A percentile compares a stretch with the other conserved stretches of the same genome.
phyloP scores from a whole-genome alignment of 2,329 filamentous ascomycete species.

The Fusarium robinianum region DNA sequence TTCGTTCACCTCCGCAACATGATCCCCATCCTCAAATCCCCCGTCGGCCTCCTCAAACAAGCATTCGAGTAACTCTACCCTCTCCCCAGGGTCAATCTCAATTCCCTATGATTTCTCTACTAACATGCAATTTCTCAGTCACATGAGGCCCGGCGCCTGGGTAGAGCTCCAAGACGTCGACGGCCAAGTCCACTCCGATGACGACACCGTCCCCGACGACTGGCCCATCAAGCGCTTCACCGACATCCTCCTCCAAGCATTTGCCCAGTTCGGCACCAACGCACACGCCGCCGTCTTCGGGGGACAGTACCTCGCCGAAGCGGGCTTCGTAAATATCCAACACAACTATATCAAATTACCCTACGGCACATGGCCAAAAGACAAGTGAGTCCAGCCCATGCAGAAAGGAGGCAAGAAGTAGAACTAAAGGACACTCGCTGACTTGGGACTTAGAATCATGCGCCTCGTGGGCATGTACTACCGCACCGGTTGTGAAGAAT shows the following conservation, averaged over 20 bases:
- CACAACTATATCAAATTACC: constrained; percentile 49
- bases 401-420: rapidly evolving
- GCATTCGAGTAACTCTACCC: constrained; percentile 39
- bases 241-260: constrained; percentile 42
- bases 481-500: constrained; percentile 47
- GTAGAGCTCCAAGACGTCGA: constrained; percentile 53
- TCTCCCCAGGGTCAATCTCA: too few species aligned
- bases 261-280: constrained; percentile 44
- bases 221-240: constrained; percentile 43
- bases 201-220: constrained; percentile 41
- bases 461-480: constrained; percentile 49
- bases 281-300: constrained; percentile 46
- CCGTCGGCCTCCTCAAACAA: constrained; percentile 38
- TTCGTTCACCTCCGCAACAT: constrained; percentile 64
- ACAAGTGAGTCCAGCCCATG: constrained; percentile 38
- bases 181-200: constrained; percentile 45
- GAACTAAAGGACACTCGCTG: neutral
- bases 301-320: constrained; percentile 41
- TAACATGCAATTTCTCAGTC: constrained; percentile 27
- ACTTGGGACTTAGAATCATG: constrained; percentile 36
- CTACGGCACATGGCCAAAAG: constrained; percentile 52
- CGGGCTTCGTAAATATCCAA: constrained; percentile 47
- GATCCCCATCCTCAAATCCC: constrained; percentile 46
- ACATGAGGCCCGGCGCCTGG: constrained; percentile 51
- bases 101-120: neutral